A percentile compares a stretch with the other conserved stretches of the same genome.
These are phyloP conservation scores for barrel medic (Medicago truncatula) DNA, from an alignment of 306 rosid genomes.

Conservation along the genomic window MtrunA17r5.0-ANR NC_053043.1:2419001-2419500, in stretches of 20 bases:
- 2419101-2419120: conserved; percentile 42
- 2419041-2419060: conserved; percentile 71
- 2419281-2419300: not conserved
- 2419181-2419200: not conserved
- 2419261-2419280: not conserved
- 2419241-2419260: not conserved
- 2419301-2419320: not conserved
- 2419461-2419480: not conserved
- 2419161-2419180: not conserved
- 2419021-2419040: conserved; percentile 68
- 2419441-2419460: not conserved
- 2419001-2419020: conserved; percentile 46
- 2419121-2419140: not conserved
- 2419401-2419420: not conserved
- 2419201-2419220: not conserved
- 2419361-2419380: not conserved
- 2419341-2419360: not conserved
- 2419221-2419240: not conserved
- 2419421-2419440: not conserved
- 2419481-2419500: not conserved
- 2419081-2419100: conserved; percentile 76
- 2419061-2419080: conserved; percentile 88
- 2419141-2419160: not conserved
- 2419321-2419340: not conserved
- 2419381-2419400: not conserved